phyloP scores from a whole-genome alignment of 371 early-diverging fungal species.

The Mycotypha africana region DNA sequence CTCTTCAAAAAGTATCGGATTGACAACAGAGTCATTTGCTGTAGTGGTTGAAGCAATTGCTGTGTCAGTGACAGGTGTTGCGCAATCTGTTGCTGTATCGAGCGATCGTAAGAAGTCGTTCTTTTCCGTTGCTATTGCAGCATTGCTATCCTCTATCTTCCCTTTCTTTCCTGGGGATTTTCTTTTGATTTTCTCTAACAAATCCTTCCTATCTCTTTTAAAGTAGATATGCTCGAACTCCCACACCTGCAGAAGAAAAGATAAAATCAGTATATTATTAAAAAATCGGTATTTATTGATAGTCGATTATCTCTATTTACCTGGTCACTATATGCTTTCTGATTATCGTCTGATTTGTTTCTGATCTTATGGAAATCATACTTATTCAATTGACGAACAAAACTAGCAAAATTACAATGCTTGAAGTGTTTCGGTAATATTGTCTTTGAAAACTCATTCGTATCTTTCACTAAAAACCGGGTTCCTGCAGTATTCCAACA shows the following conservation, averaged over 20 bases:
- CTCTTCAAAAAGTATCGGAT: constrained; percentile 3
- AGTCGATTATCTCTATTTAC: too few species aligned
- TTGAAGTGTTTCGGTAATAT: constrained; percentile 86
- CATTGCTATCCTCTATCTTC: constrained; percentile 7
- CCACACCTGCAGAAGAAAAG: constrained; percentile 59
- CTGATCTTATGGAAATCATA: constrained; percentile 92
- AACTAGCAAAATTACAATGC: constrained; percentile 90
- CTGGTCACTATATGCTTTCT: constrained; percentile 58
- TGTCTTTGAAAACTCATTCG: constrained; percentile 63
- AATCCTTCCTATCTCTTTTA: constrained; percentile 54
- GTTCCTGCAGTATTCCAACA: constrained; percentile 81
- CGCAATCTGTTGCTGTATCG: too few species aligned
- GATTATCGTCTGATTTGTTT: constrained; percentile 49
- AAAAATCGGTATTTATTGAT: too few species aligned
- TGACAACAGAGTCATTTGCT: neutral
- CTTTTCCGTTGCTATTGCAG: neutral
- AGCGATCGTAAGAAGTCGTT: constrained; percentile 3
- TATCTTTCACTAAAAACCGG: constrained; percentile 82
- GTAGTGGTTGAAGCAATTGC: neutral
- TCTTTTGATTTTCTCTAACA: constrained; percentile 59
- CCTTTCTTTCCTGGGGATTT: constrained; percentile 42
- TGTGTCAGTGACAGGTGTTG: neutral
- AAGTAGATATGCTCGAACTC: constrained; percentile 76
- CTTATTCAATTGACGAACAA: constrained; percentile 95
- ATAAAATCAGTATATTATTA: too few species aligned